A percentile compares a stretch with the other conserved stretches of the same genome.
phyloP scores from a whole-genome alignment of 129 eudicot species.

The Chrysanthemum seticuspe region DNA sequence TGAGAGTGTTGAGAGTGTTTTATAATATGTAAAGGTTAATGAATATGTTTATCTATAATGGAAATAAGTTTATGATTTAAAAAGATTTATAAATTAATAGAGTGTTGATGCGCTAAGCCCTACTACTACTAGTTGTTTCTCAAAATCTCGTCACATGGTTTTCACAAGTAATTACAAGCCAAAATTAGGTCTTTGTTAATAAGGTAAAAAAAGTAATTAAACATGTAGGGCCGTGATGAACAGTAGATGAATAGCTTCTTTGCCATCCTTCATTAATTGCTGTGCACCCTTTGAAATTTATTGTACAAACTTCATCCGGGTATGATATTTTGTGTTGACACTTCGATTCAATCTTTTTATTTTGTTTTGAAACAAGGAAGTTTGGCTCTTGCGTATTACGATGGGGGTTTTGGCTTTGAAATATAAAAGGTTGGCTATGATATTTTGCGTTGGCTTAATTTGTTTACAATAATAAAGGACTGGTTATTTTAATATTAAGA shows the following conservation, averaged over 20 bases:
- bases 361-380: background rate
- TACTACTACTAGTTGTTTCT: background rate
- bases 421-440: no score
- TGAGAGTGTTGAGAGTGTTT: no score
- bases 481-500: no score
- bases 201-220: slow-evolving; percentile 9
- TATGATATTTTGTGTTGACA: slow-evolving; percentile 41
- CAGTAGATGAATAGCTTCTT: slow-evolving; percentile 3
- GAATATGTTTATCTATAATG: no score
- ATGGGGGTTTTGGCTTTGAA: no score
- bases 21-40: no score
- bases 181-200: slow-evolving; percentile 12
- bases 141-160: background rate
- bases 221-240: slow-evolving; percentile 21
- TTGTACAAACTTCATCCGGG: slow-evolving; percentile 10
- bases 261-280: slow-evolving; percentile 15
- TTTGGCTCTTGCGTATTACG: no score
- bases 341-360: slow-evolving; percentile 24
- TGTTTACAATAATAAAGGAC: no score
- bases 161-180: slow-evolving; percentile 7
- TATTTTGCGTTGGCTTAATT: no score
- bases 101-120: no score
- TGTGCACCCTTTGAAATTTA: slow-evolving; percentile 17
- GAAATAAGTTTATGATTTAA: no score
- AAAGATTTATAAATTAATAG: no score